Evolutionary conservation across 2,329 filamentous ascomycete genomes (phyloP), one percentile per base, ranked within the genome.

Genomic region (Xylaria multiplex): DNA sequence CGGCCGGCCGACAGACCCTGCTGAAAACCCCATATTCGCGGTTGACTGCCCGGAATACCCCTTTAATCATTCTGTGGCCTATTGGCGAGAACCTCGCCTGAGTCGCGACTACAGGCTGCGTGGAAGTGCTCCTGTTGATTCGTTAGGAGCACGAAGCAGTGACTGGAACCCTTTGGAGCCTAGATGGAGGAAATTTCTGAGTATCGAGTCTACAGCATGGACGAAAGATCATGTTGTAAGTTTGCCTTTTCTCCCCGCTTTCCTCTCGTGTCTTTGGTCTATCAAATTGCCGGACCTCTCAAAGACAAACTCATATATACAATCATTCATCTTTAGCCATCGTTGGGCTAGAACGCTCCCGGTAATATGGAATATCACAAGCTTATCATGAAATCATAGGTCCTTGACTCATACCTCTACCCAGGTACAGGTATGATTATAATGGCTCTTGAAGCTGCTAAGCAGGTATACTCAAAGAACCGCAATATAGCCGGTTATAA

Each of bases 401-500:
- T n/a, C n/a, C n/a, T n/a, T n/a, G n/a, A n/a, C n/a, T n/a, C n/a
- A n/a, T n/a, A n/a, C n/a, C n/a, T 1, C 35, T 37, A 9, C 7
- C 79, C 79, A 0, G 78, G 74, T 0, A 74, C 77, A 0, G 79
- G 76, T 1, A 77, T 77, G 70, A 35, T 80, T 1, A 66, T 74
- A 13, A 79, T 81, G 78, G 78, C 77, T 1, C 68, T 80, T n/a
- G 79, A 81, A 62, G 79, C 78, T 0, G 74, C 72, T 0, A 71
- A 74, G 46, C 73, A 77, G n/a, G 66, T n/a, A n/a, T 76, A 19
- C 63, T 54, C 14, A 58, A 64, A 6, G 32, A 48, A 67, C 40
- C 69, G 67, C 16, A 30, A 6, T 2, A 59, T 76, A 3, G 42
- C 66, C 0, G 73, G 49, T 6, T 66, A 37, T 27, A 19, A 27